A percentile compares a stretch with the other conserved stretches of the same genome.
These are phyloP conservation scores for Phytophthora parvispora DNA, from an alignment of 352 stramenopile species.

Conservation along the genomic window DNA sequence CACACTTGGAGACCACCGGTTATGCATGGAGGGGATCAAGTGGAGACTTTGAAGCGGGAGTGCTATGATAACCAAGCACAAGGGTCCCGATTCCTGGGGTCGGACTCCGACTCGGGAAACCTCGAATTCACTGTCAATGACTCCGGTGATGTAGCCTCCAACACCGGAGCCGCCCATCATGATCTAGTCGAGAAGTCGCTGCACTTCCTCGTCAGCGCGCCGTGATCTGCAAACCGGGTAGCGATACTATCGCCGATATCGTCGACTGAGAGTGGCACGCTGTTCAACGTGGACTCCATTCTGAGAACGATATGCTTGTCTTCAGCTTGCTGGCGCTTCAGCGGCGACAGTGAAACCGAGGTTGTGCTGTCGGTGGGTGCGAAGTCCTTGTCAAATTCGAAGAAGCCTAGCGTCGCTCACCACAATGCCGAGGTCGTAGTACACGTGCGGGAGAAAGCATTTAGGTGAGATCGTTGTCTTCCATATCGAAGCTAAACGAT, in stretches of 20 bases:
- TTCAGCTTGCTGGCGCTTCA: constrained; percentile 6
- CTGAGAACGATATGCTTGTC: background rate
- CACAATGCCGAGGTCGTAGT: constrained; percentile 68
- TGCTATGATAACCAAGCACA: background rate
- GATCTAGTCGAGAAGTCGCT: background rate
- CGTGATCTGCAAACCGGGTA: background rate
- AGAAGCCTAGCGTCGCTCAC: constrained; percentile 52
- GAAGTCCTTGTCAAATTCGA: constrained; percentile 55
- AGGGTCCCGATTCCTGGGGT: background rate
- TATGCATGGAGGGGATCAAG: background rate
- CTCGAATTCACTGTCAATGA: background rate
- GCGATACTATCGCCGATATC: too few species aligned
- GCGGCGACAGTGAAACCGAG: constrained; percentile 9
- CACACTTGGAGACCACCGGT: background rate
- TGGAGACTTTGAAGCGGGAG: too few species aligned
- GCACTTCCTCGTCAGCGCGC: too few species aligned
- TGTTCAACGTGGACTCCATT: constrained; percentile 21
- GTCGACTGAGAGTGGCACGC: constrained; percentile 8
- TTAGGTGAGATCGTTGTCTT: constrained; percentile 45
- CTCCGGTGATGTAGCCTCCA: background rate
- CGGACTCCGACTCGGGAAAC: too few species aligned
- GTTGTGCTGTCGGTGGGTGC: constrained; percentile 12
- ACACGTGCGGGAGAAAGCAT: constrained; percentile 61
- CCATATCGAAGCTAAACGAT: constrained; percentile 48
- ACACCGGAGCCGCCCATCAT: background rate